Conservation (phyloP, 208 protist species). For the Trypanosoma cruzi region DNA sequence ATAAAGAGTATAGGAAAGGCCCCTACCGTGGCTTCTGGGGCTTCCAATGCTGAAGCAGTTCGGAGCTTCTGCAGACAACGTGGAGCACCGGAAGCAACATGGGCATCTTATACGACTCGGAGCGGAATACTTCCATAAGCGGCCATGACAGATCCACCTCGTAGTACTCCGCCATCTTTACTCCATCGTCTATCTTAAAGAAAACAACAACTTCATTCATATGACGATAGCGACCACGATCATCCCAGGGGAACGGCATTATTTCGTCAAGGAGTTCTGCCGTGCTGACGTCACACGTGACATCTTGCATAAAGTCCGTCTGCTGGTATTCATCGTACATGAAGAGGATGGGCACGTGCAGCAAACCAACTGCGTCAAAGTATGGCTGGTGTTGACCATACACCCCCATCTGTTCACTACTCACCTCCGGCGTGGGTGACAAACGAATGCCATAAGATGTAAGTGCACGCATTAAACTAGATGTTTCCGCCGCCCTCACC, state of each 20-base stretch:
- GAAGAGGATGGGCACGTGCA: slow-evolving; percentile 93
- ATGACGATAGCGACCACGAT: slow-evolving; percentile 52
- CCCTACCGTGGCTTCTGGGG: slow-evolving; percentile 21
- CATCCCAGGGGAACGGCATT: slow-evolving; percentile 90
- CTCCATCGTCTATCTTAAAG: slow-evolving; percentile 89
- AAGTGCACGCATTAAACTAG: slow-evolving; percentile 66
- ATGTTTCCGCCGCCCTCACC: slow-evolving; percentile 55
- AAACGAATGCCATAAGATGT: slow-evolving; percentile 67
- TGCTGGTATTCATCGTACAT: slow-evolving; percentile 94
- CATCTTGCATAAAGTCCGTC: slow-evolving; percentile 93
- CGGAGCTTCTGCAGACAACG: slow-evolving; percentile 62
- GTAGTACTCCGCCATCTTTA: slow-evolving; percentile 75
- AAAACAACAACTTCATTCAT: slow-evolving; percentile 70
- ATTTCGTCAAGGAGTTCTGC: slow-evolving; percentile 74
- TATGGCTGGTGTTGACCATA: slow-evolving; percentile 80
- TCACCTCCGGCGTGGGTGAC: slow-evolving; percentile 56
- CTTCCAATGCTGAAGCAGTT: slow-evolving; percentile 58
- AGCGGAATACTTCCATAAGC: slow-evolving; percentile 84
- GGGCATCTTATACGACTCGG: slow-evolving; percentile 74
- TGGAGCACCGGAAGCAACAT: slow-evolving; percentile 78
- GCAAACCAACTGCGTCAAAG: slow-evolving; percentile 68
- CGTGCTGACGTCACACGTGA: slow-evolving; percentile 69
- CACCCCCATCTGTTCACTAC: slow-evolving; percentile 82
- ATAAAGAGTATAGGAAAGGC: too few species aligned
- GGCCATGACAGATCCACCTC: slow-evolving; percentile 66